A percentile compares a stretch with the other conserved stretches of the same genome.
Conservation (phyloP, 495 filamentous ascomycete species). For the Penicillium dipodomyicola region DNA sequence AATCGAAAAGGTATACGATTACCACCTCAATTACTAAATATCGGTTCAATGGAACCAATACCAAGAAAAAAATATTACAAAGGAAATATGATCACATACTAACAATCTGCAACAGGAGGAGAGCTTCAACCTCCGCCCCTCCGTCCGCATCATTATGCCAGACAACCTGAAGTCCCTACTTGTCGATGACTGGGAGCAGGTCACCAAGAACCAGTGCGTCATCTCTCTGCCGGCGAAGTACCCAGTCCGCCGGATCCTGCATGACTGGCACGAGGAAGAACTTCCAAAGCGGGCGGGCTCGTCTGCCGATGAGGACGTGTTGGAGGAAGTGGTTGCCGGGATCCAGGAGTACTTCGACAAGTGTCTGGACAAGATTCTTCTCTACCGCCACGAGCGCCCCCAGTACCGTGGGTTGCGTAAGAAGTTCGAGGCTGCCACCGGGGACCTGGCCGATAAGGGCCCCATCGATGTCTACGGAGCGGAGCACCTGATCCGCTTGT, state of each 20-base stretch:
- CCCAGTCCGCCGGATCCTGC: conserved; percentile 72
- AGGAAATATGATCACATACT: background rate
- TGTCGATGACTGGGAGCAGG: conserved; percentile 98
- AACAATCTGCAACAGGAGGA: conserved; percentile 69
- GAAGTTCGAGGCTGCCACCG: conserved; percentile 53
- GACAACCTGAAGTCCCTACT: conserved; percentile 85
- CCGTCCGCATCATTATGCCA: conserved; percentile 74
- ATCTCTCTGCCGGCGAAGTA: conserved; percentile 75
- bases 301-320: conserved; percentile 70
- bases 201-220: conserved; percentile 89
- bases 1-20: conserved; percentile 69
- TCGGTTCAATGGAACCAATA: background rate
- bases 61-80: background rate
- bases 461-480: conserved; percentile 83
- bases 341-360: conserved; percentile 90
- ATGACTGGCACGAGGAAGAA: conserved; percentile 72
- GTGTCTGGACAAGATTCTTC: conserved; percentile 76
- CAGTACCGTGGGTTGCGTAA: conserved; percentile 76
- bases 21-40: background rate
- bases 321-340: conserved; percentile 83
- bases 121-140: conserved; percentile 70
- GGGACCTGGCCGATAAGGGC: conserved; percentile 61
- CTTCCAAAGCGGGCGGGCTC: conserved; percentile 57
- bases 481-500: conserved; percentile 83
- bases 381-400: conserved; percentile 87